Base-by-base conservation (phyloP, 2,329 filamentous ascomycete genomes). In the Periconia macrospinosa region DNA sequence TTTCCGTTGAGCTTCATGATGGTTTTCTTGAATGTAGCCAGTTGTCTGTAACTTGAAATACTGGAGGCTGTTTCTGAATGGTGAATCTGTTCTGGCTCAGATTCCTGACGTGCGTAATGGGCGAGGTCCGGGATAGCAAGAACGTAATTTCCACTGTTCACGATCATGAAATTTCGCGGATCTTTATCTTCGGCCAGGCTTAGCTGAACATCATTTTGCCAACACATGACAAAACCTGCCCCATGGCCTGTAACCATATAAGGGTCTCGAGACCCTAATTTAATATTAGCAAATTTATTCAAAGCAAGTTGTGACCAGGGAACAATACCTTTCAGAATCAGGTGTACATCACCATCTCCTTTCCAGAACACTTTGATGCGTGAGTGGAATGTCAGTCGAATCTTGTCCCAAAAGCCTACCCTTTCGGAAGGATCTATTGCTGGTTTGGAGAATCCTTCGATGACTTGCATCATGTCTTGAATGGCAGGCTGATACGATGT, bases 401-500 rank as follows among this genome's bases (percentile, higher is more conserved):
- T 92, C 80, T 99, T 99, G 76, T 99, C 94, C 94, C 94, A 99
- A 78, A 99, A 99, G 2, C 94, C 94, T 45, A 96, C 91, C 52
- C 89, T 84, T 60, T 99, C 95, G 0, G 94, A 97, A 1, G 90
- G 89, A 71, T 99, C 95, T 27, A 97, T 81, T 58, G 93, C 92
- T 8, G 93, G 91, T 70, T 99, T 99, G 1, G 93, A 97, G 71
- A 99, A 97, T 2, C 90, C 93, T 75, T 99, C 94, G 56, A 99
- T 90, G 23, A 92, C 92, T 84, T 97, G 97, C 94, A 99, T 99
- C 89, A 97, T 96, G 69, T 99, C 95, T 72, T 99, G 94, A 46
- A 99, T 93, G 1, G 93, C 93, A 27, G 95, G 94, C 68, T 99
- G 95, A 68, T 97, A 99, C 2, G 92, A 96, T 44, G 94, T 92